Evolutionary conservation across 2,329 filamentous ascomycete genomes (phyloP), one percentile per base, ranked within the genome.

Genomic region (Tolypocladium ovalisporum): DNA sequence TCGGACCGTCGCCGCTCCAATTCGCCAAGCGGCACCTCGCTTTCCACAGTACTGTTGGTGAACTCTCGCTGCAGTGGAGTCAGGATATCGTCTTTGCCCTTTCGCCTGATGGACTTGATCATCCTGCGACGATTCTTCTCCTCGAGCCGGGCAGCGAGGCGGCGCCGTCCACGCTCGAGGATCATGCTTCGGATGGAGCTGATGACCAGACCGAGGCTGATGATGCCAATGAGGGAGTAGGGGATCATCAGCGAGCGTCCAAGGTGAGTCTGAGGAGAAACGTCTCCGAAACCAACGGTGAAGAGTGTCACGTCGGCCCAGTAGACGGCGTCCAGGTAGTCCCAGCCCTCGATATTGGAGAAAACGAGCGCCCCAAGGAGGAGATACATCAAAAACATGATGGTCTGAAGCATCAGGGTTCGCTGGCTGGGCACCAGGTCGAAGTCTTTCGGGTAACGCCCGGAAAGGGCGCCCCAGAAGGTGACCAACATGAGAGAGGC

Each of bases 331-430:
- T 97, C 89, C 1, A 89, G 82, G 66, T 87, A 96, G 24, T 78
- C 75, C 85, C 91, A 94, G 4, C 73, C 79, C 60, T 96, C 87
- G 3, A 94, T 79, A 1, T 75, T 76, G 7, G 84, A 83, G 66
- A 94, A 96, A 0, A 96, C 74, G 0, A 86, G 81, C 0, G 87
- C 90, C 1, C 92, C 92, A 2, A 90, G 72, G 0, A 89, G 84
- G 0, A 97, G 75, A 76, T 94, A 96, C 53, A 89, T 73, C 55
- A 96, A 85, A 67, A 95, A 89, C 57, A 88, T 76, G 71, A 95
- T 95, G 1, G 90, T 96, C 71, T 97, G 92, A 34, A 96, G 73
- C 77, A 97, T 96, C 27, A 97, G 75, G 0, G 90, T 96, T 12
- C 92, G 82, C 70, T 97, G 92, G 60, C 87, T 87, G 56, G 86